Conservation (phyloP, 345 rosid species). For the Arabis alpina region DNA sequence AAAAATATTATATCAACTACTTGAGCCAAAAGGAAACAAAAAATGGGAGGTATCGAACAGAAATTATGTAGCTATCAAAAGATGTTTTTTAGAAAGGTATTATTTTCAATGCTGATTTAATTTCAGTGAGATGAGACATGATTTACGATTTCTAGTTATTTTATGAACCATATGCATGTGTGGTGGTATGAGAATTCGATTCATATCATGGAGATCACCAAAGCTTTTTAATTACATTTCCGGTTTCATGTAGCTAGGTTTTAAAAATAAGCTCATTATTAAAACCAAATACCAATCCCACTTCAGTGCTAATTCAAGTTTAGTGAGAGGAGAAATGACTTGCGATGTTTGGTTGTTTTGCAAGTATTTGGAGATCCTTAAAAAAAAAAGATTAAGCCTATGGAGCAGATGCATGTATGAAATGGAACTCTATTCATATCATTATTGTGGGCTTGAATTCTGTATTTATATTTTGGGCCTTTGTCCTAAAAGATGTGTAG, state of each 20-base stretch:
- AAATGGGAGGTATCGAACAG: not conserved
- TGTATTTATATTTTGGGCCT: constrained; percentile 7
- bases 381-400: constrained; percentile 43
- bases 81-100: not conserved
- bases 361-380: not conserved
- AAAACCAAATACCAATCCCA: not conserved
- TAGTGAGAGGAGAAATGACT: not conserved
- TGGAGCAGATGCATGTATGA: constrained; percentile 52
- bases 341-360: constrained; percentile 5
- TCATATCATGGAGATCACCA: too few relatives aligned
- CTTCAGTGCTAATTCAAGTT: not conserved
- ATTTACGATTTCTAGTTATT: constrained; percentile 3
- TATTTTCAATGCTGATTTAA: not conserved
- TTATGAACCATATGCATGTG: too few relatives aligned
- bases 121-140: not conserved
- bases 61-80: not conserved
- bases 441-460: constrained; percentile 14
- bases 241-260: too few relatives aligned
- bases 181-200: too few relatives aligned
- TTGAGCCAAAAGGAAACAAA: not conserved
- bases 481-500: not conserved
- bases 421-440: constrained; percentile 53
- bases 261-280: too few relatives aligned
- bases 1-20: not conserved
- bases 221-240: too few relatives aligned